Percentiles rank a stretch among this genome's conserved stretches.
These are phyloP conservation scores for Saturnispora quitensis DNA, from an alignment of 805 yeast genomes.

Conservation along the genomic window DNA sequence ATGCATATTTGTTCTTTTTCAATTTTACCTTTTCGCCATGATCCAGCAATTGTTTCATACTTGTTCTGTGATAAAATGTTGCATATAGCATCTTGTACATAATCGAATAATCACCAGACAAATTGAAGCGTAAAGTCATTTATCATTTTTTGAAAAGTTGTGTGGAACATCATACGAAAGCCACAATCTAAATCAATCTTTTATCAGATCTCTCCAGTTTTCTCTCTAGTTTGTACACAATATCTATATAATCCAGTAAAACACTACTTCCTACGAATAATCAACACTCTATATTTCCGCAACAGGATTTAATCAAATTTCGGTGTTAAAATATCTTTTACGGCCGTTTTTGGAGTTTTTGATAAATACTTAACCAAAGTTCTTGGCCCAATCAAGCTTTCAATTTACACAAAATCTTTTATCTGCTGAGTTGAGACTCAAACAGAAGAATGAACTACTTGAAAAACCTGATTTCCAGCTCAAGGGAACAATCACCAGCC, in stretches of 20 bases:
- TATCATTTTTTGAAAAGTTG: not conserved
- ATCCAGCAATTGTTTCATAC: not conserved
- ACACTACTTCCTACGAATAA: not conserved
- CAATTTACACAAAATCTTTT: not conserved
- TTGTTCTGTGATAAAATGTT: not conserved
- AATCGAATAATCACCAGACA: not conserved
- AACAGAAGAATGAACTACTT: slow-evolving; percentile 16
- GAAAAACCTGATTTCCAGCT: slow-evolving; percentile 9
- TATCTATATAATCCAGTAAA: not conserved
- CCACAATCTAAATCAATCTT: not conserved
- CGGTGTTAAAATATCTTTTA: not conserved
- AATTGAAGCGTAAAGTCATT: not conserved
- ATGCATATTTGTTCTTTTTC: not conserved
- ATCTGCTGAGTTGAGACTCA: not conserved
- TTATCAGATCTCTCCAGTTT: not conserved
- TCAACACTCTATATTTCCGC: not conserved
- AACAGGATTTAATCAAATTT: not conserved
- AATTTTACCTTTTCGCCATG: not conserved
- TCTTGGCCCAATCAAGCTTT: not conserved
- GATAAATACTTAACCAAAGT: not conserved
- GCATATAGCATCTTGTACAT: slow-evolving; percentile 5
- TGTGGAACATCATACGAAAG: not conserved
- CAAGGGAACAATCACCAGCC: slow-evolving; percentile 20
- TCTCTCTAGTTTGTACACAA: not conserved
- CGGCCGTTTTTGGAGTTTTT: not conserved